Evolutionary conservation across 1,284 basidiomycete genomes (phyloP), one percentile per base, ranked within the genome.

Genomic region (Schizophyllum amplum): DNA sequence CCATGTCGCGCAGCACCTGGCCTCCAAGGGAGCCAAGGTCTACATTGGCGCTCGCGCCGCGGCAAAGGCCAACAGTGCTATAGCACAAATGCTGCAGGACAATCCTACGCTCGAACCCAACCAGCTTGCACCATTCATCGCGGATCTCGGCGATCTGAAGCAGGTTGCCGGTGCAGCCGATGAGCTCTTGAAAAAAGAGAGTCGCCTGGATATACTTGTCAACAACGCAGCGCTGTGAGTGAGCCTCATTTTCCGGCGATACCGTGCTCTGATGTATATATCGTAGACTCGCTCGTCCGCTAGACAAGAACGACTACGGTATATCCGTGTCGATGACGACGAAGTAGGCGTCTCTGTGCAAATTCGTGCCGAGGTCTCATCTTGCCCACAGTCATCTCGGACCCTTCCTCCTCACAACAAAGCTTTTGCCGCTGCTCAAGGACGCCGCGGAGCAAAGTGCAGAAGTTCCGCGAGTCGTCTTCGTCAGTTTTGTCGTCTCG

Each of bases 1-100:
- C 53, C 57, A 48, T 6, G 60, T 60, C 7, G 53, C 59, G 21
- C 60, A 61, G 51, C 56, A 59, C 54, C 62, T 63, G 20, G 60
- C 57, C 4, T 60, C 58, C 2, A 60, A 60, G 46, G 64, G 64
- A 1, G 64, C 62, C 24, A 65, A 64, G 62, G 64, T 59, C 47
- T 7, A 47, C 21, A 22, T 9, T 4, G 24, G 27, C 2, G 15
- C 24, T 22, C 23, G 26, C 7, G 24, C 9, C n/a, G 11, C 5
- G 22, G 1, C 4, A 1, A 48, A n/a, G 25, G 7, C 25, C 1
- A 47, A 13, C 15, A 13, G 48, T 20, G 48, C 48, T 20, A 50
- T 50, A 9, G 48, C 11, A 11, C 11, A 3, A 20, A 9, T 50
- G 48, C 7, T 42, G 13, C 15, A 50, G 48, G 13, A 9, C 2